A percentile compares a stretch with the other conserved stretches of the same genome.
These are phyloP conservation scores for Phytophthora fragariae DNA, from an alignment of 352 stramenopile species.

Conservation along the genomic window DNA sequence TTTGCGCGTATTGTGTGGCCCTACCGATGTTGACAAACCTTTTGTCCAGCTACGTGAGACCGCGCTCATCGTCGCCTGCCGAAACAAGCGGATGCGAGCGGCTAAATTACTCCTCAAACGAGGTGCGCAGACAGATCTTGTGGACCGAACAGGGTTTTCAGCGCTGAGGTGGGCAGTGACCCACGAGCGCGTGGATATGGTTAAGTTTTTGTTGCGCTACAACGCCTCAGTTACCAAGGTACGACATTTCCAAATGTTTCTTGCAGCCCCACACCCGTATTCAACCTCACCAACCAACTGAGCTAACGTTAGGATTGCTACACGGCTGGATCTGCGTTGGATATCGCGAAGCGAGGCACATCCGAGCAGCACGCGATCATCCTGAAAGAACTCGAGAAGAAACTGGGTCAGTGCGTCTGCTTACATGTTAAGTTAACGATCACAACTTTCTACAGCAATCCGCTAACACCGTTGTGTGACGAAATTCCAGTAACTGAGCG, in stretches of 20 bases:
- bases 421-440: no score
- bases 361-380: conserved; percentile 50
- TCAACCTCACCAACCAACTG: not conserved
- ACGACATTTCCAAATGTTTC: not conserved
- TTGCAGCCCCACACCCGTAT: not conserved
- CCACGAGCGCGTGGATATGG: conserved; percentile 44
- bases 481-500: conserved; percentile 46
- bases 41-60: conserved; percentile 55
- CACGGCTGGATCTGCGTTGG: conserved; percentile 54
- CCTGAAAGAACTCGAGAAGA: conserved; percentile 47
- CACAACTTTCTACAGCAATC: not conserved
- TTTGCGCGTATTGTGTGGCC: not conserved
- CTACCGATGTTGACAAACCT: not conserved
- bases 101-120: conserved; percentile 55
- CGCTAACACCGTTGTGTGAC: not conserved
- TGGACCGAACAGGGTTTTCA: conserved; percentile 57
- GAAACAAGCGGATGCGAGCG: conserved; percentile 48
- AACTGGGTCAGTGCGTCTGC: conserved; percentile 41
- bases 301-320: conserved; percentile 41
- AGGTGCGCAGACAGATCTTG: conserved; percentile 45
- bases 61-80: conserved; percentile 57
- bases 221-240: conserved; percentile 51
- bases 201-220: conserved; percentile 49
- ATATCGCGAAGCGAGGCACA: conserved; percentile 46
- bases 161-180: conserved; percentile 59